These are phyloP conservation scores for Mycena pura DNA, from an alignment of 768 basidiomycete genomes.

Conservation along the genomic window DNA sequence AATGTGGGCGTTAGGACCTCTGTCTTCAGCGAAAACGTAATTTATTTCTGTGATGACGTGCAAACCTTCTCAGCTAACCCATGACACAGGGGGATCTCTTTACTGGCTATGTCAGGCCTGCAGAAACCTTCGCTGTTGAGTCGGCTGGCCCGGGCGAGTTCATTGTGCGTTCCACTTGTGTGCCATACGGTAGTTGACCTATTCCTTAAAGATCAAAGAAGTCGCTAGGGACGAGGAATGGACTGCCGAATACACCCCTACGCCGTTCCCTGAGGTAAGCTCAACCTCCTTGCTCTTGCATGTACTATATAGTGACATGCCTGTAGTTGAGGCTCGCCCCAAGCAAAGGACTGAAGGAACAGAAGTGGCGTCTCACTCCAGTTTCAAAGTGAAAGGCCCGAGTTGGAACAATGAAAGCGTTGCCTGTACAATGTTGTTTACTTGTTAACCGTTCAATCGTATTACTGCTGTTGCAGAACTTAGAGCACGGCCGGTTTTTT, in stretches of 20 bases:
- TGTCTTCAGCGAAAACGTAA: background rate
- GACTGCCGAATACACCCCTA: background rate
- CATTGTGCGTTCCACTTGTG: background rate
- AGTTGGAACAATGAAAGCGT: background rate
- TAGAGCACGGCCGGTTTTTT: too few relatives aligned
- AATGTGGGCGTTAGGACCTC: background rate
- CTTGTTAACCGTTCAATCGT: background rate
- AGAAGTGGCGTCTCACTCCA: background rate
- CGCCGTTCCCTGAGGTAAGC: too few relatives aligned
- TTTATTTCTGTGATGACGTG: background rate
- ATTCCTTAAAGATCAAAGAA: background rate
- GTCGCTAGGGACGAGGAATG: background rate
- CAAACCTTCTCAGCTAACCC: background rate
- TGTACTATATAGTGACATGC: background rate
- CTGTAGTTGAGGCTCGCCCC: background rate
- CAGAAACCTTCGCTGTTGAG: background rate
- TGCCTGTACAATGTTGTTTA: background rate
- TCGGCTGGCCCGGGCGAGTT: background rate
- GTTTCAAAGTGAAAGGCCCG: background rate
- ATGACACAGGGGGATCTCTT: background rate
- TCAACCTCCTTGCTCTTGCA: background rate
- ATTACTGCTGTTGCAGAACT: too few relatives aligned
- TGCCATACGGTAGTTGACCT: background rate
- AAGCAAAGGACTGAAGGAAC: background rate
- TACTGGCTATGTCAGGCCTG: background rate